phyloP scores from a whole-genome alignment of 2,329 filamentous ascomycete genomes.

The Aspergillus sp. region DNA sequence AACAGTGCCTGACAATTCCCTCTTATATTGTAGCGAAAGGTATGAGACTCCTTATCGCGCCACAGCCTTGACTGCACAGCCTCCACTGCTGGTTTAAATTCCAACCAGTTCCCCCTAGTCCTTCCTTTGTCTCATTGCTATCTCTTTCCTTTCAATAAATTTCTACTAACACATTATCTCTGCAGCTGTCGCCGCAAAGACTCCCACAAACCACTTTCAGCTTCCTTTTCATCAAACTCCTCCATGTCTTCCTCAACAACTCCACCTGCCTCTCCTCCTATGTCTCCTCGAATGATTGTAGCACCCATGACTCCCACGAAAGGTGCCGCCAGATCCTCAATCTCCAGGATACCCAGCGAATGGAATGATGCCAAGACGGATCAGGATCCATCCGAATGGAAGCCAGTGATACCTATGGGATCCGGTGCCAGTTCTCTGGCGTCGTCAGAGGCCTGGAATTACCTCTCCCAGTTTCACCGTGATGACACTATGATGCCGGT shows the following conservation, averaged over 20 bases:
- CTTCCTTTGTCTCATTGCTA: slow-evolving; percentile 8
- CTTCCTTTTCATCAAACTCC: slow-evolving; percentile 36
- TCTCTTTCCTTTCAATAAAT: not conserved
- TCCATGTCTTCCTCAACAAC: slow-evolving; percentile 31
- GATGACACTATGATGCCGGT: slow-evolving; percentile 22
- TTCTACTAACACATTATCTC: slow-evolving; percentile 5
- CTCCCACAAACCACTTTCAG: slow-evolving; percentile 47
- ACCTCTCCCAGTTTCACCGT: slow-evolving; percentile 47
- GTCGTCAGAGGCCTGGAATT: slow-evolving; percentile 47
- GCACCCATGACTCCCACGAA: slow-evolving; percentile 40
- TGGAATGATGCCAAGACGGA: slow-evolving; percentile 44
- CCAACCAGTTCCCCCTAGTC: not conserved
- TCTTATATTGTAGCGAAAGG: slow-evolving; percentile 67
- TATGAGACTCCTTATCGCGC: slow-evolving; percentile 39
- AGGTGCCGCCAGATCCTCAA: slow-evolving; percentile 24
- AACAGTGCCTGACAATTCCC: slow-evolving; percentile 59
- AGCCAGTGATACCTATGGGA: slow-evolving; percentile 44
- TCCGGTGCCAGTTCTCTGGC: slow-evolving; percentile 23
- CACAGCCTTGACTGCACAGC: slow-evolving; percentile 10
- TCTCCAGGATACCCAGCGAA: slow-evolving; percentile 43
- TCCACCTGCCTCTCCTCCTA: slow-evolving; percentile 36
- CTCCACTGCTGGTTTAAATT: slow-evolving; percentile 15
- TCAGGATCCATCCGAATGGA: slow-evolving; percentile 54
- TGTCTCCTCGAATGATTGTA: slow-evolving; percentile 40
- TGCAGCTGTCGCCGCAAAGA: slow-evolving; percentile 50